Conservation (phyloP, 441 rosid genomes). For the Sinapis alba region DNA sequence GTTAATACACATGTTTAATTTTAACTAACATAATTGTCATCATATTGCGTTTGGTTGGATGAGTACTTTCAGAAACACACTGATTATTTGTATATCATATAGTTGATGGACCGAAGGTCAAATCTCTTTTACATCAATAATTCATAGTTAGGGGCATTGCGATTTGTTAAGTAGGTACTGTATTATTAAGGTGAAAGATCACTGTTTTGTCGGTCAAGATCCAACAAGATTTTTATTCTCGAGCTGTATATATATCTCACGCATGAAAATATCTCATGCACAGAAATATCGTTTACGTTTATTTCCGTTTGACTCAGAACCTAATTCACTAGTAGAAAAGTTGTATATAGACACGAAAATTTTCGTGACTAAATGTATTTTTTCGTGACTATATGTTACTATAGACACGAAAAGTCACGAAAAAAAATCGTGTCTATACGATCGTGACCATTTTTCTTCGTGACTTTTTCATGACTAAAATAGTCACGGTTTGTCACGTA, state of each 20-base stretch:
- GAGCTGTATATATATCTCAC: constrained; percentile 13
- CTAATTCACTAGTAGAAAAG: too few species aligned
- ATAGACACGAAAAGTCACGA: too few species aligned
- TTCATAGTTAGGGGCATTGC: not conserved
- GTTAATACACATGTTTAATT: constrained; percentile 25
- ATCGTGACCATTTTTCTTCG: too few species aligned
- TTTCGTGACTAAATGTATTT: too few species aligned
- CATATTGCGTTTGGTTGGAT: constrained; percentile 14
- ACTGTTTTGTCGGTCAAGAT: constrained; percentile 23
- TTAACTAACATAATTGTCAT: constrained; percentile 11
- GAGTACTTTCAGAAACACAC: constrained; percentile 20
- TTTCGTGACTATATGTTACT: too few species aligned
- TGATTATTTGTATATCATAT: not conserved
- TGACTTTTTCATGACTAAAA: too few species aligned
- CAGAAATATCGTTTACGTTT: constrained; percentile 13
- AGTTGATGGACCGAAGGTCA: constrained; percentile 14
- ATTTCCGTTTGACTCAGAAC: constrained; percentile 25
- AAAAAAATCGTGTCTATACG: too few species aligned
- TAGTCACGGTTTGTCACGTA: too few species aligned
- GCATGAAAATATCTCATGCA: constrained; percentile 11
- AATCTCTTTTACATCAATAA: constrained; percentile 7
- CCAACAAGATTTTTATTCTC: constrained; percentile 3
- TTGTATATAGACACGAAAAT: too few species aligned
- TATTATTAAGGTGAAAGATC: constrained; percentile 7
- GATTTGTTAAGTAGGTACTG: constrained; percentile 10